Conservation (phyloP, 73 alveolate species). For the Paramecium sonneborni region DNA sequence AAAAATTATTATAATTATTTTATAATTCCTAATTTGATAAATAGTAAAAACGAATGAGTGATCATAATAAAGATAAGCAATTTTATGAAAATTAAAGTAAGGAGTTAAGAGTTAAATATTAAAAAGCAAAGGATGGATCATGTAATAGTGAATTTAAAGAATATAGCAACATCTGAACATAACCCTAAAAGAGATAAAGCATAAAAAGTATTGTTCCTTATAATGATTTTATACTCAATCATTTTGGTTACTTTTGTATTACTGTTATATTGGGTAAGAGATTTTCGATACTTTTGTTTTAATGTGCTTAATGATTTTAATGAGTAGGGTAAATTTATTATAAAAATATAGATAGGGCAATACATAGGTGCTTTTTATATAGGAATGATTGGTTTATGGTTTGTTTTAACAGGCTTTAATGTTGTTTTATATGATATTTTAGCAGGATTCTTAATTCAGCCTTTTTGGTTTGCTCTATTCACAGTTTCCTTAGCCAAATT, state of each 20-base stretch:
- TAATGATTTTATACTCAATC: neutral
- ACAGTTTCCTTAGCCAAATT: slow-evolving; percentile 38
- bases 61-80: neutral
- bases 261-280: slow-evolving; percentile 1
- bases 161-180: neutral
- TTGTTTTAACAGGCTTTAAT: slow-evolving; percentile 57
- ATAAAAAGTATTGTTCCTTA: neutral
- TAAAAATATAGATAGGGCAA: neutral
- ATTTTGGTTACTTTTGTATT: slow-evolving; percentile 21
- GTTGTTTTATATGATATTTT: slow-evolving; percentile 42
- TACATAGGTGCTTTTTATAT: slow-evolving; percentile 11
- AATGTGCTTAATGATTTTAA: neutral
- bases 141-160: neutral
- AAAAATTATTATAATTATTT: neutral
- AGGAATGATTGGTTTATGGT: slow-evolving; percentile 44
- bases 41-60: slow-evolving; percentile 34
- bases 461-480: slow-evolving; percentile 36
- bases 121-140: slow-evolving; percentile 27
- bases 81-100: slow-evolving; percentile 34
- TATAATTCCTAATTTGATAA: neutral
- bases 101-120: slow-evolving; percentile 33
- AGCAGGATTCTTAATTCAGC: slow-evolving; percentile 31
- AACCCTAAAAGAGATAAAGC: slow-evolving; percentile 31
- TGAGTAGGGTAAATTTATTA: neutral
- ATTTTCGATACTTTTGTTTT: slow-evolving; percentile 36